Evolutionary conservation across 2,329 filamentous ascomycete genomes (phyloP).

Genomic region (Nothophaeocryptopus gaeumannii): DNA sequence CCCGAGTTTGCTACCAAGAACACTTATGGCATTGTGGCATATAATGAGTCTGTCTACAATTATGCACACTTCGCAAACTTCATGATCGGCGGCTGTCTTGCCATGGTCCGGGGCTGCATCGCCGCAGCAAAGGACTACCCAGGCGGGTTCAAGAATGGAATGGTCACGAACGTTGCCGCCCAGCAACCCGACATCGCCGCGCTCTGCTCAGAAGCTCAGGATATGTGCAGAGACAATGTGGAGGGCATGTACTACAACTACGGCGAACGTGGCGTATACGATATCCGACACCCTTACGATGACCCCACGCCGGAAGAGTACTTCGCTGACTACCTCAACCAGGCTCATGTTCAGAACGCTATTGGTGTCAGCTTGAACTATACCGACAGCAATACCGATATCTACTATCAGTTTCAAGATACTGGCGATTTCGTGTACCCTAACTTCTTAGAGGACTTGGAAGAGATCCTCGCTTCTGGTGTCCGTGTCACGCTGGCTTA

Average conservation of each 20-base stretch:
- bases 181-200: conserved; percentile 48
- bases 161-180: conserved; percentile 37
- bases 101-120: conserved; percentile 53
- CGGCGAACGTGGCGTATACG: conserved; percentile 57
- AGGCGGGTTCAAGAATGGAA: conserved; percentile 28
- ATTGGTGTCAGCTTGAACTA: conserved; percentile 62
- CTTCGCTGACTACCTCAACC: conserved; percentile 58
- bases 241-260: conserved; percentile 54
- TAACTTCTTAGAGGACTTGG: conserved; percentile 52
- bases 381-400: conserved; percentile 44
- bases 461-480: conserved; percentile 43
- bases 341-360: conserved; percentile 51
- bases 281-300: conserved; percentile 54
- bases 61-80: conserved; percentile 57
- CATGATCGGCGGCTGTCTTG: conserved; percentile 49
- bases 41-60: conserved; percentile 54
- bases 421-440: conserved; percentile 61
- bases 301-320: conserved; percentile 56
- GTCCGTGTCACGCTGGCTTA: conserved; percentile 45
- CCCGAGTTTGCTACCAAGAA: conserved; percentile 57
- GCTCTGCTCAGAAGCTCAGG: conserved; percentile 54
- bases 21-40: conserved; percentile 56
- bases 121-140: conserved; percentile 35
- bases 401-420: conserved; percentile 44
- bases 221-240: conserved; percentile 55